Percentiles rank a stretch among this genome's conserved stretches.
phyloP scores from a whole-genome alignment of 495 filamentous ascomycete species.

The Neurospora sp. region DNA sequence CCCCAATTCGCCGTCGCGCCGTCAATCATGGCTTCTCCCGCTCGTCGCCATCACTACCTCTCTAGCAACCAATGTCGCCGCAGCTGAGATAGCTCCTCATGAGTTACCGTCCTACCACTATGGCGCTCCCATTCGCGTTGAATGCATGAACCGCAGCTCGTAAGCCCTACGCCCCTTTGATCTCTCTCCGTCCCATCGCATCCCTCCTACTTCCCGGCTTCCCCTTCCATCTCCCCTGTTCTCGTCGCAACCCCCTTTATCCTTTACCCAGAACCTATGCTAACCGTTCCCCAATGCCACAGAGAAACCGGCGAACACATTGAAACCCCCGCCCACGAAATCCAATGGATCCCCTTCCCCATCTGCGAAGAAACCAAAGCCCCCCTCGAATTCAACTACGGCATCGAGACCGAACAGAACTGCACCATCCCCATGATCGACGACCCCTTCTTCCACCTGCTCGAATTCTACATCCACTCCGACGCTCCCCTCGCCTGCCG shows the following conservation, averaged over 20 bases:
- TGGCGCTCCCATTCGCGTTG: slow-evolving; percentile 36
- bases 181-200: not conserved
- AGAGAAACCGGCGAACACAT: slow-evolving; percentile 68
- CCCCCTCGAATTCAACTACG: slow-evolving; percentile 77
- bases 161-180: slow-evolving; percentile 16
- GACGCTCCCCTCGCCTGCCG: slow-evolving; percentile 91
- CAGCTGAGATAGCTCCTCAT: not conserved
- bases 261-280: not conserved
- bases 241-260: not conserved
- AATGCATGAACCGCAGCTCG: slow-evolving; percentile 49
- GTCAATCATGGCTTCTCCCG: not conserved
- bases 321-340: slow-evolving; percentile 63
- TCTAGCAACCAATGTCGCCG: not conserved
- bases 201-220: not conserved
- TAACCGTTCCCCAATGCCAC: not conserved
- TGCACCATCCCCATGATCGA: slow-evolving; percentile 80
- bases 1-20: not conserved
- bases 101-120: slow-evolving; percentile 39
- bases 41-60: not conserved
- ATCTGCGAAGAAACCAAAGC: slow-evolving; percentile 79
- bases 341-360: slow-evolving; percentile 90
- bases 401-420: slow-evolving; percentile 72
- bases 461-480: slow-evolving; percentile 98
- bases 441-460: slow-evolving; percentile 89
- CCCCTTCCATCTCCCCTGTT: not conserved